Conservation (phyloP, 257 asterid genomes). For the Ilex aquifolium region DNA sequence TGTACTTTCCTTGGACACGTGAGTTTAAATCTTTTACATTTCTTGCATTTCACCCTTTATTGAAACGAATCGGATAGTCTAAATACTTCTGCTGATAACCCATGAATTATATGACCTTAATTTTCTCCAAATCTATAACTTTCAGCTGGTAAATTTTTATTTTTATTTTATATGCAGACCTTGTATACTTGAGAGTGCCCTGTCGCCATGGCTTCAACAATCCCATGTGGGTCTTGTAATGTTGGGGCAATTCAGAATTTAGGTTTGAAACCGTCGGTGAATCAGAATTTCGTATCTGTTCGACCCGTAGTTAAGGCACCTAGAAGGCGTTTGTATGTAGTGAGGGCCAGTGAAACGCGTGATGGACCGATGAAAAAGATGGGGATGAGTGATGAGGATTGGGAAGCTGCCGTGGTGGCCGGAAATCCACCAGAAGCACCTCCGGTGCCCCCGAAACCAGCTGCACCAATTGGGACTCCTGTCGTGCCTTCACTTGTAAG, state of each 20-base stretch:
- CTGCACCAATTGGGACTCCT: slow-evolving; percentile 85
- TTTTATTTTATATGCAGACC: no score
- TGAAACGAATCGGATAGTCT: no score
- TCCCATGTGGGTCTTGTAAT: slow-evolving; percentile 29
- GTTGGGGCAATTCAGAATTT: slow-evolving; percentile 21
- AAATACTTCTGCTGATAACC: no score
- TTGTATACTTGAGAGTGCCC: no score
- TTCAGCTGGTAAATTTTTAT: no score
- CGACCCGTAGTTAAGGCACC: not conserved
- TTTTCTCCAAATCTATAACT: no score
- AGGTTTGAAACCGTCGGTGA: slow-evolving; percentile 32
- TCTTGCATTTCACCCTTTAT: no score
- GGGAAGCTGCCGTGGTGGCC: slow-evolving; percentile 85
- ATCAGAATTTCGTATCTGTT: not conserved
- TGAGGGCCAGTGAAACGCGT: slow-evolving; percentile 43
- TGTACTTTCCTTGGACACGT: no score
- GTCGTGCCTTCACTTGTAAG: slow-evolving; percentile 55
- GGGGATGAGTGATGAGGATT: slow-evolving; percentile 58
- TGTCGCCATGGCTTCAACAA: slow-evolving; percentile 33
- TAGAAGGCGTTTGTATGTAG: slow-evolving; percentile 5
- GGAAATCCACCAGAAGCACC: slow-evolving; percentile 90
- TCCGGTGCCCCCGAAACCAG: slow-evolving; percentile 62
- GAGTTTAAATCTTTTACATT: no score
- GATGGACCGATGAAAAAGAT: slow-evolving; percentile 37
- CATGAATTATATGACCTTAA: no score